Conservation (phyloP, 768 basidiomycete species). For the Sistotremastrum niveocremeum region DNA sequence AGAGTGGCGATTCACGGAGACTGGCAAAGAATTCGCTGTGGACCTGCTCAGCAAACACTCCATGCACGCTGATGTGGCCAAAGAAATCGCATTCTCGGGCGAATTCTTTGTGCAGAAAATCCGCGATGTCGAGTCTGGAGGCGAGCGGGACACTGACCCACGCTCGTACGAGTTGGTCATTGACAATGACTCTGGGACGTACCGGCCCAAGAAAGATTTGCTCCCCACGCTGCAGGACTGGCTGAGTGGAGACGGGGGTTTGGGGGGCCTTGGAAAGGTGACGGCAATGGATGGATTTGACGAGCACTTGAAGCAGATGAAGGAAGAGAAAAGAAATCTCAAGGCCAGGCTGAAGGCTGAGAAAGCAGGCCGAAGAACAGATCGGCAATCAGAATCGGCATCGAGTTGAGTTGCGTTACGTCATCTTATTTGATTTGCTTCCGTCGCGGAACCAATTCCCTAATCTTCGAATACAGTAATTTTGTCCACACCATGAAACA, state of each 20-base stretch:
- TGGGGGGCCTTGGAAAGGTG: slow-evolving; percentile 25
- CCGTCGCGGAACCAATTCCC: too few relatives aligned
- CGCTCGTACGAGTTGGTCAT: slow-evolving; percentile 30
- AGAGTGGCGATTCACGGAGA: slow-evolving; percentile 32
- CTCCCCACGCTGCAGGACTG: slow-evolving; percentile 24
- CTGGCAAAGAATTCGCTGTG: slow-evolving; percentile 29
- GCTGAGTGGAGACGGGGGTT: slow-evolving; percentile 19
- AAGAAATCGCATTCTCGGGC: slow-evolving; percentile 30
- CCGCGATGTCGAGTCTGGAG: slow-evolving; percentile 6
- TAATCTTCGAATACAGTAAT: too few relatives aligned
- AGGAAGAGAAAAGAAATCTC: slow-evolving; percentile 17
- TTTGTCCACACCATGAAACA: too few relatives aligned
- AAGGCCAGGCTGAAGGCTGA: slow-evolving; percentile 13
- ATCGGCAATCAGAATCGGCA: too few relatives aligned
- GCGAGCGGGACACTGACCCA: slow-evolving; percentile 15
- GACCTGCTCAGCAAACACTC: slow-evolving; percentile 32
- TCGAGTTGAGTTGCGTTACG: too few relatives aligned
- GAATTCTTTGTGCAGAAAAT: slow-evolving; percentile 24
- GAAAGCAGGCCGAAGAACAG: too few relatives aligned
- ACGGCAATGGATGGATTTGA: slow-evolving; percentile 26
- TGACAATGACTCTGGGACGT: slow-evolving; percentile 35
- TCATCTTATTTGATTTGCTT: too few relatives aligned
- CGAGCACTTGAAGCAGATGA: slow-evolving; percentile 23
- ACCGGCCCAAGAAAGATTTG: slow-evolving; percentile 27
- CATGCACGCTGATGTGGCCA: slow-evolving; percentile 31